Base-by-base conservation (phyloP, 2,329 filamentous ascomycete species). In the Ceratocystis alfenasii region DNA sequence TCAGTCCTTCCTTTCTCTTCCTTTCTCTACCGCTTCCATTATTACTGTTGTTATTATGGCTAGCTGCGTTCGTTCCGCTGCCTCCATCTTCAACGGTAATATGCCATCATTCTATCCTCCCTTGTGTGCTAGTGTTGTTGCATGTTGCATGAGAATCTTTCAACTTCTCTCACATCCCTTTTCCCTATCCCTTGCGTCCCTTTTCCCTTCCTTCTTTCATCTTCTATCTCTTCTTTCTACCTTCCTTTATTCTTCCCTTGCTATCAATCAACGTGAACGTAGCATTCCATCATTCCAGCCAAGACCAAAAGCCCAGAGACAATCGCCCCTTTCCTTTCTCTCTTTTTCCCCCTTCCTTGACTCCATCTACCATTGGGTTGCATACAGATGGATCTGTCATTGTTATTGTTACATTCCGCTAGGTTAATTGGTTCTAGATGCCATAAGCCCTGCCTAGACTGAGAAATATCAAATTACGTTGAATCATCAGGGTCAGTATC, bases 261-360 rank as follows among this genome's bases (percentile, higher is more conserved):
- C 48, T 28, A 36, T 36, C 25, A 33, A 20, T 59, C 55, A 59
- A 36, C 25, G 17, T 36, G 17, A 59, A 59, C 55, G 55, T 59
- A 59, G 28, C 55, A 59, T 59, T 36, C 7, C 55, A 28, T 2
- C 55, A 59, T 59, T 59, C 55, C 55, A 33, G 55, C 25, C 55
- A 8, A 7, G 3, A 28, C 12, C 22, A 25, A 33, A 57, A 17
- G 25, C 53, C 22, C 2, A 33, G 30, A 28, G 12, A 17, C 22
- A 57, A 57, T 6, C 8, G 2, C 22, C 53, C 22, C 28, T 30
- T 28, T 30, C 17, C 1, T 30, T 30, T 22, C 4, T 30, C 17
- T 50, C 2, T 50, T 22, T 10, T 25, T 2, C 7, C 48, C n/a
- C 48, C 3, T 22, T 20, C 48, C n/a, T 22, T 50, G 7, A 22